Percentiles rank a stretch among this genome's conserved stretches.
Conservation (phyloP, 352 stramenopile genomes). For the Pythium myriotylum region DNA sequence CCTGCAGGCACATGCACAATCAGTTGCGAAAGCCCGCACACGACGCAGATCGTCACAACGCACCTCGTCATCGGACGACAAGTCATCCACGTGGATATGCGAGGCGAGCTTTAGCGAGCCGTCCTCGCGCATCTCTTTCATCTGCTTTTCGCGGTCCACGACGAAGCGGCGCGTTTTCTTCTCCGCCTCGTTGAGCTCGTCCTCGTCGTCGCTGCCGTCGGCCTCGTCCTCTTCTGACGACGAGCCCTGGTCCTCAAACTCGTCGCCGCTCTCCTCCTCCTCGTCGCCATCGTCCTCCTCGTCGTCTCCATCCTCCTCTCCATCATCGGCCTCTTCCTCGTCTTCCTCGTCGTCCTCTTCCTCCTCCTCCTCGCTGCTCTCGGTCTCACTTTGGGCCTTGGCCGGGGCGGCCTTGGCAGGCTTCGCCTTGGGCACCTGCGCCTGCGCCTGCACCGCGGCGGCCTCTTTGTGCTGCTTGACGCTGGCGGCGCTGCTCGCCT, state of each 20-base stretch:
- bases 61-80: slow-evolving; percentile 98
- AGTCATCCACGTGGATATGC: slow-evolving; percentile 96
- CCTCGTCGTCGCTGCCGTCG: slow-evolving; percentile 64
- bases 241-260: slow-evolving; percentile 86
- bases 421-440: not conserved
- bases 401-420: slow-evolving; percentile 5
- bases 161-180: slow-evolving; percentile 77
- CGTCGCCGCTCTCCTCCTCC: slow-evolving; percentile 59
- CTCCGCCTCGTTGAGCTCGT: slow-evolving; percentile 77
- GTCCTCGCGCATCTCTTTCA: slow-evolving; percentile 86
- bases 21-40: not conserved
- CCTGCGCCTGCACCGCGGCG: not conserved
- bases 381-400: slow-evolving; percentile 43
- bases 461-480: slow-evolving; percentile 26
- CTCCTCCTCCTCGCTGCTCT: slow-evolving; percentile 52
- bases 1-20: slow-evolving; percentile 34
- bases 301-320: slow-evolving; percentile 44
- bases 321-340: slow-evolving; percentile 55
- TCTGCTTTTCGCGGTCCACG: slow-evolving; percentile 71
- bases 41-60: not conserved
- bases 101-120: slow-evolving; percentile 80
- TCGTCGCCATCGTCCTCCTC: slow-evolving; percentile 50
- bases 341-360: slow-evolving; percentile 54
- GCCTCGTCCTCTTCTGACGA: slow-evolving; percentile 73
- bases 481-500: slow-evolving; percentile 28